Base-by-base conservation (phyloP, 768 basidiomycete genomes). In the Suillus spraguei region DNA sequence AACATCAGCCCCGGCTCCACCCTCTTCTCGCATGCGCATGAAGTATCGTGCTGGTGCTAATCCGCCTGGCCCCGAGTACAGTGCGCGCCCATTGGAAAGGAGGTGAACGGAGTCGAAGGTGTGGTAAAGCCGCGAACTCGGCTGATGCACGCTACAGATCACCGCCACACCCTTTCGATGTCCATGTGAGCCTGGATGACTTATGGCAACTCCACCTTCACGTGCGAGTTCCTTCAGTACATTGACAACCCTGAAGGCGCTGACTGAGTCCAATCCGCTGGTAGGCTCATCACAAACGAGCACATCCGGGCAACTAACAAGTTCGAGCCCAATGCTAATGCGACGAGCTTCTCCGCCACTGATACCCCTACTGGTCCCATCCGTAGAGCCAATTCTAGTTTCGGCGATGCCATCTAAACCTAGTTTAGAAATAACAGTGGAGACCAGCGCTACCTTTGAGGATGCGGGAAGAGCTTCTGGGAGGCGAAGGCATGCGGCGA, bases 311-410 rank as follows among this genome's bases (percentile, higher is more conserved):
- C 84, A 82, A 0, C 92, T 89, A 55, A 97, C 88, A 11, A 97
- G 82, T 77, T 97, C 95, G 42, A 95, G 77, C 6, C 94, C 95
- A 64, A 97, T 96, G 63, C 90, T 94, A 6, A 97, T 91, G 58
- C 95, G 80, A 53, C 95, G 83, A 82, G 92, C 92, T 75, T 97
- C 95, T 11, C 95, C 95, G 13, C 95, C 95, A 69, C 90, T 92
- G 59, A 97, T 94, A 0, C 94, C 95, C 54, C 94, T 81, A 22
- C 85, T 81, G 66, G 90, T 88, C 6, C 87, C 85, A 11, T 88
- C 87, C 5, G 83, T 82, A 17, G 86, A 72, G 4, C 76, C 87
- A 44, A 97, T 95, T 61, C 90, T 80, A 3, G 84, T 82, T 71
- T 97, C 78, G 17, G 85, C 86, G 16, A 97, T 79, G 42, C 83